Base-by-base conservation (phyloP, 176 grass and related monocot genomes). In the Saccharum spontaneum region DNA sequence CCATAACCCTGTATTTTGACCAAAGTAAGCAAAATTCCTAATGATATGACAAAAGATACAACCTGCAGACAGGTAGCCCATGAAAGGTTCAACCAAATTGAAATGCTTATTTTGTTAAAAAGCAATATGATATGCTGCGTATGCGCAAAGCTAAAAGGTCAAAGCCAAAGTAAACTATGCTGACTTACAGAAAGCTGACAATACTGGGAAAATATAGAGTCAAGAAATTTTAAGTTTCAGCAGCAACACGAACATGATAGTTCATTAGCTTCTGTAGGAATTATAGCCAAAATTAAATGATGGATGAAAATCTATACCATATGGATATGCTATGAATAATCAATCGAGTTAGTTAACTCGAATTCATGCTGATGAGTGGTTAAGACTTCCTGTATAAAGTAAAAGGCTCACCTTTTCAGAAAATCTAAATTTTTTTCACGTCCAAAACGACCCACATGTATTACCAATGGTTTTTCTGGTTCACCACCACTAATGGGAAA, bases 361-460 rank as follows among this genome's bases (percentile, higher is more conserved):
- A 64, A 39, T 18, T 60, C 31, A 69, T 38, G 17, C 9, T 24
- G 6, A 46, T n/a, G 41, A 79, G 64, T 38, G 55, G 34, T 4
- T n/a, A 57, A 57, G 28, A 67, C 7, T 43, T 57, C 49, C 37
- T 67, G 45, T 60, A 67, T 68, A 74, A 28, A 38, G 37, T 7
- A 68, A 80, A 77, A 75, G 65, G 14, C 71, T 79, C 71, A 98
- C 97, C 91, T 92, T 83, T 96, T 94, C 67, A 99, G 90, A 79
- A 99, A 99, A 92, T 94, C 97, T 84, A 99, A 94, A 81, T 90
- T 99, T 77, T 99, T 99, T 81, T 99, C 97, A 17, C 88, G 90
- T 9, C 97, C 97, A 76, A 99, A 89, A 81, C 97, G 97, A 15
- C 97, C 97, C 40, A 99, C 97, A 62, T 99, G 97, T 84, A 99